Evolutionary conservation across 108 stramenopile species (phyloP).

Genomic region (Nannochloropsis gaditana): DNA sequence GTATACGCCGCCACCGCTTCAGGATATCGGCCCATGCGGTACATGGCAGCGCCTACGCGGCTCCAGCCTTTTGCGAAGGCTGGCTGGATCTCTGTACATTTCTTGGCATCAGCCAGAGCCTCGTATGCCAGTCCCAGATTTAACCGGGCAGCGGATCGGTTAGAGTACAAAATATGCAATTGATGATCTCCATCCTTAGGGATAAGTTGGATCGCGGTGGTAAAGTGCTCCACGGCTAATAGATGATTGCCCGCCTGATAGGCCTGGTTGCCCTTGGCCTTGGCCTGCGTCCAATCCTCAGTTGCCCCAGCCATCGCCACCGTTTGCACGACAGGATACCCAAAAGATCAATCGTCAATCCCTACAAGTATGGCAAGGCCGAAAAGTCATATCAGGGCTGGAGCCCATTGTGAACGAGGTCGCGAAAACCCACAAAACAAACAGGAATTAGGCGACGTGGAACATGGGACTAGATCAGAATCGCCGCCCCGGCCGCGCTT

Average conservation of each 20-base stretch:
- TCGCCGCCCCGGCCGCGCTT: no score
- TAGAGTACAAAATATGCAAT: conserved; percentile 21
- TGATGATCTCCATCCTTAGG: neutral
- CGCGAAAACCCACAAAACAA: no score
- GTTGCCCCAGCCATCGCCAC: neutral
- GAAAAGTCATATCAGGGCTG: no score
- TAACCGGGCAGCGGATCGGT: conserved; percentile 16
- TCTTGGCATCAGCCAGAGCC: conserved; percentile 16
- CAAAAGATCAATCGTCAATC: no score
- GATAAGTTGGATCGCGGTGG: neutral
- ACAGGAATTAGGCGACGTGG: no score
- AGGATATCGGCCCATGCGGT: neutral
- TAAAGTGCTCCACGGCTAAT: neutral
- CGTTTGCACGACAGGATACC: no score
- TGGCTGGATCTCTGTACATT: neutral
- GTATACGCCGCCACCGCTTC: conserved; percentile 15
- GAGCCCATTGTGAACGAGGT: no score
- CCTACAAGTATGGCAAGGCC: no score
- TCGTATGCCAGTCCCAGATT: neutral
- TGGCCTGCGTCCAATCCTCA: neutral
- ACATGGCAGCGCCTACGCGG: conserved; percentile 19
- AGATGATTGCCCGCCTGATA: conserved; percentile 11
- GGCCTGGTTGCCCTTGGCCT: conserved; percentile 11
- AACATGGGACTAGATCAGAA: no score
- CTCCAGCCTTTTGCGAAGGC: neutral